These are phyloP conservation scores for Daldinia concentrica DNA, from an alignment of 495 filamentous ascomycete species.

Conservation along the genomic window DNA sequence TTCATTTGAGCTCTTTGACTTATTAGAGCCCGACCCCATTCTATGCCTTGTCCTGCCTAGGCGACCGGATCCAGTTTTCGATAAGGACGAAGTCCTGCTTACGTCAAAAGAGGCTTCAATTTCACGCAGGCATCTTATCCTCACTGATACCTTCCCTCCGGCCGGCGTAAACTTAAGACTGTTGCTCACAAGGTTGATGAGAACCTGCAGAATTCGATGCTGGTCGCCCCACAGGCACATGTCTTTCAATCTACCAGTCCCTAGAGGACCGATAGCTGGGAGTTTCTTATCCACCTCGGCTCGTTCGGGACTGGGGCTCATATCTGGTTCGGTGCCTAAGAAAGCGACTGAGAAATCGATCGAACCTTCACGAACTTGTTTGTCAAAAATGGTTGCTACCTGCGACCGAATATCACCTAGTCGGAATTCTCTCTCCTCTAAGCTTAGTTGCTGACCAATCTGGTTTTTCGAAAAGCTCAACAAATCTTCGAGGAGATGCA, in stretches of 20 bases:
- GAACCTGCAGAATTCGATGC: slow-evolving; percentile 84
- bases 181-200: slow-evolving; percentile 94
- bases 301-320: slow-evolving; percentile 45
- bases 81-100: slow-evolving; percentile 61
- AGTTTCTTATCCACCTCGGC: slow-evolving; percentile 51
- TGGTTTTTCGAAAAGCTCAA: slow-evolving; percentile 95
- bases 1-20: slow-evolving; percentile 57
- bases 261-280: slow-evolving; percentile 64
- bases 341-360: slow-evolving; percentile 79
- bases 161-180: slow-evolving; percentile 90
- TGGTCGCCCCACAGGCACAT: slow-evolving; percentile 88
- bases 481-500: slow-evolving; percentile 89
- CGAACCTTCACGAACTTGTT: slow-evolving; percentile 80
- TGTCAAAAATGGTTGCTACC: slow-evolving; percentile 84
- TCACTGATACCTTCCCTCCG: slow-evolving; percentile 75
- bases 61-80: slow-evolving; percentile 54
- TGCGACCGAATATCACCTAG: slow-evolving; percentile 82
- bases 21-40: slow-evolving; percentile 59
- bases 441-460: slow-evolving; percentile 76
- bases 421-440: slow-evolving; percentile 88
- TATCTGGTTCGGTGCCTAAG: slow-evolving; percentile 59
- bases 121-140: slow-evolving; percentile 76
- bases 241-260: slow-evolving; percentile 72
- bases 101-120: slow-evolving; percentile 49
- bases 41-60: slow-evolving; percentile 52